Base-by-base conservation (phyloP, 441 rosid species). In the Bocquillonia castaneifolia region DNA sequence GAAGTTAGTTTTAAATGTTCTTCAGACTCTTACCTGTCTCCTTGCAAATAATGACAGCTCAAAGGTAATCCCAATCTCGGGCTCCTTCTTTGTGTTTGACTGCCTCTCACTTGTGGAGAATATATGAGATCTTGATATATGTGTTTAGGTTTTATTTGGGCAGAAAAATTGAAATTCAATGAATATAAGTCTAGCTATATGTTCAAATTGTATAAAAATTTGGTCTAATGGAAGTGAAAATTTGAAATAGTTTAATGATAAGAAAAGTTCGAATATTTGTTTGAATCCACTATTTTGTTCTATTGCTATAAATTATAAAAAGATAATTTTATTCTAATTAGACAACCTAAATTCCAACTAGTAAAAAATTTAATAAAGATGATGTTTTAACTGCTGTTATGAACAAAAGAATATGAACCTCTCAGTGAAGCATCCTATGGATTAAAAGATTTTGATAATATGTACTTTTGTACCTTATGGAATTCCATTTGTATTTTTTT, bases 1-100 rank as follows among this genome's bases (percentile, higher is more conserved):
- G 83, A 85, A 79, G 76, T 84, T 95, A 84, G 96, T 88, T 71
- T 77, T 92, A 68, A 88, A 85, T 84, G 99, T 95, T 75, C 93
- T 95, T 61, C 88, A 86, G 69, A 88, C 98, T 68, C 88, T 95
- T 62, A 90, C 93, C 18, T 90, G 81, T 66, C 89, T 95, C 76
- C 92, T 95, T 69, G 91, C 93, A 48, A 82, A 77, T 79, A 95
- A 88, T 77, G 98, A 92, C 77, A 73, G 78, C 73, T 90, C 99
- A 50, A 92, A 95, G 99, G 98, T 92, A 81, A 63, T 63, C 66
- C 67, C 75, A 72, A 42, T 56, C 47, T 69, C 23, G 0, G 34
- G 39, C 13, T 51, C 10, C 22, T 45, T 31, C 61, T 72, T 15
- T 70, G 62, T 67, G 44, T 42, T 34, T 69, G 65, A 25, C 45